phyloP scores from a whole-genome alignment of 1,139 yeast species.

The Wickerhamomyces sp. region DNA sequence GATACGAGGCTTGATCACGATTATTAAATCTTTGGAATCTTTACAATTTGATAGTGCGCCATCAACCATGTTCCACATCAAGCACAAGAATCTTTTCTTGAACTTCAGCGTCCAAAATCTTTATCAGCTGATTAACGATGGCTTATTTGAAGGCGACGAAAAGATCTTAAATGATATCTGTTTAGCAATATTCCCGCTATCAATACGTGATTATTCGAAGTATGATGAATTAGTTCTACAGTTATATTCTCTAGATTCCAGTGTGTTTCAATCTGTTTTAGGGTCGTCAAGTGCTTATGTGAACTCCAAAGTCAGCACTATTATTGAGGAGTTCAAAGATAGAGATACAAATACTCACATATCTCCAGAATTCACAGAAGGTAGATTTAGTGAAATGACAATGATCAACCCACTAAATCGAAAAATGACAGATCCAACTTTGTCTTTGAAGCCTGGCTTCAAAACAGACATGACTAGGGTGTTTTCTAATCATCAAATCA shows the following conservation, averaged over 20 bases:
- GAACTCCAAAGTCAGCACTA: constrained; percentile 15
- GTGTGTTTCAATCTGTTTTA: constrained; percentile 9
- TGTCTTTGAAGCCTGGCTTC: constrained; percentile 9
- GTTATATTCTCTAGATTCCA: constrained; percentile 11
- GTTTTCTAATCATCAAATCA: constrained; percentile 7
- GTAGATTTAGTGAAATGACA: constrained; percentile 31
- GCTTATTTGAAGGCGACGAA: not conserved
- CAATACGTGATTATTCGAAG: constrained; percentile 24
- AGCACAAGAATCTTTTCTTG: constrained; percentile 19
- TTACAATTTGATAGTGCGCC: constrained; percentile 20
- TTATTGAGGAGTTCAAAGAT: constrained; percentile 20
- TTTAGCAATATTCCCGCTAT: constrained; percentile 18
- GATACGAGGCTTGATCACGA: constrained; percentile 9
- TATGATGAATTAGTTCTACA: constrained; percentile 22
- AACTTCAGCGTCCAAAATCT: constrained; percentile 19
- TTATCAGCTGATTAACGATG: constrained; percentile 10
- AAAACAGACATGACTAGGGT: constrained; percentile 18
- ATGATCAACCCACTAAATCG: constrained; percentile 35
- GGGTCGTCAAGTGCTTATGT: constrained; percentile 11
- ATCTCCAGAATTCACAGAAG: constrained; percentile 20
- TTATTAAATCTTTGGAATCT: constrained; percentile 14
- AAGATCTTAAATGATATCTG: constrained; percentile 8
- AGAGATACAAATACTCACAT: constrained; percentile 11
- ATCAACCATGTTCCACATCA: constrained; percentile 24
- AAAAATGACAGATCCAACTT: constrained; percentile 16